These are phyloP conservation scores for Pestalotiopsis sp. DNA, from an alignment of 2,329 filamentous ascomycete genomes.

Conservation along the genomic window DNA sequence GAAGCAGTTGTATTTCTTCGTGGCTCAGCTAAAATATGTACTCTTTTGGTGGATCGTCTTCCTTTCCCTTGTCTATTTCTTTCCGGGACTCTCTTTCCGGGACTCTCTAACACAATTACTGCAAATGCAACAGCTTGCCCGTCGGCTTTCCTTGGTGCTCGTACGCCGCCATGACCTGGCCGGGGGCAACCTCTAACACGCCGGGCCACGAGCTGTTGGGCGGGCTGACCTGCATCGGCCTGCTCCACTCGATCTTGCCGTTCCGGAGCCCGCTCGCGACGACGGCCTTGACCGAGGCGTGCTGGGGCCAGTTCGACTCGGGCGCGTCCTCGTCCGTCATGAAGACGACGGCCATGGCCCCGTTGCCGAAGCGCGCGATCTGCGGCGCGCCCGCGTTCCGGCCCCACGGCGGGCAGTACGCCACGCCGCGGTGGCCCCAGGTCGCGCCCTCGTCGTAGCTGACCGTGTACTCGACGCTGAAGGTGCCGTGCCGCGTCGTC, in stretches of 20 bases:
- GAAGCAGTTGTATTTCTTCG: neutral
- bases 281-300: constrained; percentile 41
- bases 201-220: constrained; percentile 40
- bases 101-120: neutral
- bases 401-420: constrained; percentile 38
- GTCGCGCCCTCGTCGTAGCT: constrained; percentile 44
- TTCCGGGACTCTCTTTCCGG: neutral
- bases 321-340: constrained; percentile 47
- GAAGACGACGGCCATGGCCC: constrained; percentile 42
- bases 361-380: constrained; percentile 40
- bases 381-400: constrained; percentile 48
- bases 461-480: constrained; percentile 45
- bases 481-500: constrained; percentile 41
- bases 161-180: constrained; percentile 32
- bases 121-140: constrained; percentile 24
- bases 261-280: constrained; percentile 35
- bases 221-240: constrained; percentile 29
- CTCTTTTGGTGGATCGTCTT: neutral
- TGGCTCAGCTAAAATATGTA: neutral
- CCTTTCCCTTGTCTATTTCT: neutral
- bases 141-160: constrained; percentile 30
- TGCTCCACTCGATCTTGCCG: constrained; percentile 36
- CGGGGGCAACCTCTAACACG: constrained; percentile 27
- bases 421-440: constrained; percentile 41
- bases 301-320: constrained; percentile 37